These are phyloP conservation scores for Suillus fuscotomentosus DNA, from an alignment of 768 basidiomycete genomes.

Conservation along the genomic window DNA sequence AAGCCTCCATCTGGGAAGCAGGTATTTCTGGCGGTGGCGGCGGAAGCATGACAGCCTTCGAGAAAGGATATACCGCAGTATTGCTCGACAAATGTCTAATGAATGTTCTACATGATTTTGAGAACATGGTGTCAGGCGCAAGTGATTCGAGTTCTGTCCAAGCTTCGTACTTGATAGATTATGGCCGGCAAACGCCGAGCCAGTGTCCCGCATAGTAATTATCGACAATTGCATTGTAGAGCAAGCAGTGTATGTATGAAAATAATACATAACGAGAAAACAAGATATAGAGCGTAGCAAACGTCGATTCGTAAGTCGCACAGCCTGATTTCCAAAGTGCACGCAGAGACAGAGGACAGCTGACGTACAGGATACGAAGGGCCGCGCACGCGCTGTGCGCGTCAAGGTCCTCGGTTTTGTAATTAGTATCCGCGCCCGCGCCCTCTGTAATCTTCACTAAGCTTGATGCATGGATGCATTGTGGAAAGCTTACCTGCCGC, in stretches of 20 bases:
- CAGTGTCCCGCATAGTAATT: constrained; percentile 16
- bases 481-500: constrained; percentile 63
- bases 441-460: constrained; percentile 41
- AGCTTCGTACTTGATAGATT: not conserved
- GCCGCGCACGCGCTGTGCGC: constrained; percentile 15
- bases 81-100: constrained; percentile 25
- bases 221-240: constrained; percentile 29
- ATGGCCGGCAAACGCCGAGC: constrained; percentile 11
- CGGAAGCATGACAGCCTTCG: constrained; percentile 60
- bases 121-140: constrained; percentile 10
- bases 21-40: constrained; percentile 42
- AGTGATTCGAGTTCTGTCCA: not conserved
- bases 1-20: constrained; percentile 37
- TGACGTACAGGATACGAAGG: constrained; percentile 11
- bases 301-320: constrained; percentile 12
- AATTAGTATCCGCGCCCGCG: constrained; percentile 68
- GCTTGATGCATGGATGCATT: constrained; percentile 11
- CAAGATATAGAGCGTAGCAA: constrained; percentile 2
- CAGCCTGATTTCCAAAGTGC: not conserved
- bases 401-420: constrained; percentile 16
- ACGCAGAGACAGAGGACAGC: constrained; percentile 10
- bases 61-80: constrained; percentile 60
- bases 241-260: constrained; percentile 7
- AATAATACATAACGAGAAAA: constrained; percentile 14
- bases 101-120: constrained; percentile 11